phyloP scores from a whole-genome alignment of 2,329 filamentous ascomycete species.

The Microthyrium microscopicum region DNA sequence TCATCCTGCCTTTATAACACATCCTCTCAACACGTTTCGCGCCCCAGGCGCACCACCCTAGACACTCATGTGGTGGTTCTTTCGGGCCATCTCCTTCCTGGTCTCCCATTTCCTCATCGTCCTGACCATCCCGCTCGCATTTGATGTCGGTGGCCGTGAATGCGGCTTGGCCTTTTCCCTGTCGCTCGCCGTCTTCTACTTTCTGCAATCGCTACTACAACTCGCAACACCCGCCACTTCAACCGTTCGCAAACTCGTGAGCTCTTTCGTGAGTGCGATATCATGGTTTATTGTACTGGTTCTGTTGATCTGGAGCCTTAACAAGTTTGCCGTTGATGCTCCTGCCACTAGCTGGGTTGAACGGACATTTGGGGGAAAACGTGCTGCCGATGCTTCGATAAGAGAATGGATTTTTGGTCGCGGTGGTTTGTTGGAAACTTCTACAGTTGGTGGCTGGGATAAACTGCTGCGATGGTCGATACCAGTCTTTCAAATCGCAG shows the following conservation, averaged over 20 bases:
- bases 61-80: conserved; percentile 61
- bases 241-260: conserved; percentile 54
- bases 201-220: conserved; percentile 66
- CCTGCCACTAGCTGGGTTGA: conserved; percentile 61
- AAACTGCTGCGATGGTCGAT: conserved; percentile 77
- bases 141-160: conserved; percentile 91
- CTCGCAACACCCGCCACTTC: conserved; percentile 67
- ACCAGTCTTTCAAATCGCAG: conserved; percentile 81
- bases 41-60: conserved; percentile 3
- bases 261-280: conserved; percentile 51
- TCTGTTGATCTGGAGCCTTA: conserved; percentile 85
- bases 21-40: conserved; percentile 6
- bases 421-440: conserved; percentile 62
- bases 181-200: conserved; percentile 76
- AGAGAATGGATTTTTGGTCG: conserved; percentile 79
- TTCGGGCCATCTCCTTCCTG: conserved; percentile 62
- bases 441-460: conserved; percentile 78
- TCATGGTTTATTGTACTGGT: conserved; percentile 80
- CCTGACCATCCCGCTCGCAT: conserved; percentile 89
- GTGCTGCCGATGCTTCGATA: conserved; percentile 47
- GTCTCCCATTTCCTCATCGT: conserved; percentile 84
- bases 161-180: conserved; percentile 90
- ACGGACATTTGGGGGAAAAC: conserved; percentile 50
- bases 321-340: conserved; percentile 87
- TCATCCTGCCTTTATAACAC: not conserved